Evolutionary conservation across 2,329 filamentous ascomycete genomes (phyloP).

Genomic region (Alternaria infectoria): DNA sequence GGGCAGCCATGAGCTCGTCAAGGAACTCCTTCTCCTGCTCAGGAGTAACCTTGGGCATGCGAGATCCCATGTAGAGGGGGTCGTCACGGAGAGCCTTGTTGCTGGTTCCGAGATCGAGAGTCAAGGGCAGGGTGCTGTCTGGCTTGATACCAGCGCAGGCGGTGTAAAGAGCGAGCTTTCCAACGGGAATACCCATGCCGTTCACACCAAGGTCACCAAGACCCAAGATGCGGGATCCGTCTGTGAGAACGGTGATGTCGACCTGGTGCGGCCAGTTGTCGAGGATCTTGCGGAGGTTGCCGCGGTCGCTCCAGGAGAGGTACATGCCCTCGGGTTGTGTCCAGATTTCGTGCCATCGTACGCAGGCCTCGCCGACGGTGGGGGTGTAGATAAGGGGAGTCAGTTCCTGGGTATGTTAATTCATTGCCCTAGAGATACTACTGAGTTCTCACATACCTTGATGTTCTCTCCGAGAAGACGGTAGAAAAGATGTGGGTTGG

Average conservation of each 20-base stretch:
- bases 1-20: constrained; percentile 95
- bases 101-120: constrained; percentile 67
- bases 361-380: constrained; percentile 92
- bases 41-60: constrained; percentile 78
- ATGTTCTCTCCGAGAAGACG: constrained; percentile 76
- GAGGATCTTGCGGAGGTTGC: constrained; percentile 86
- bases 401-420: constrained; percentile 62
- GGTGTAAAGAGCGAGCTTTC: constrained; percentile 94
- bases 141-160: constrained; percentile 94
- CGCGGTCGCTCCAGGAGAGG: constrained; percentile 92
- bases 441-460: constrained; percentile 50
- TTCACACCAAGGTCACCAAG: constrained; percentile 95
- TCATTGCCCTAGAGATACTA: background rate
- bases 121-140: constrained; percentile 67
- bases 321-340: constrained; percentile 94
- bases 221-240: constrained; percentile 90
- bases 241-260: constrained; percentile 95
- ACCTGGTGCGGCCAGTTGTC: constrained; percentile 94
- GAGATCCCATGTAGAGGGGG: constrained; percentile 88
- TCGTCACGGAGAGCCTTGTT: constrained; percentile 73
- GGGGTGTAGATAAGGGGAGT: constrained; percentile 88
- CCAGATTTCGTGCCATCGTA: constrained; percentile 95
- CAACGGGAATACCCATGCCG: constrained; percentile 97
- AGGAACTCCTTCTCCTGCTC: constrained; percentile 88
- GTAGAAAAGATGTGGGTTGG: constrained; percentile 84